Evolutionary conservation across 768 basidiomycete genomes (phyloP).

Genomic region (Leccinum sublutescens): DNA sequence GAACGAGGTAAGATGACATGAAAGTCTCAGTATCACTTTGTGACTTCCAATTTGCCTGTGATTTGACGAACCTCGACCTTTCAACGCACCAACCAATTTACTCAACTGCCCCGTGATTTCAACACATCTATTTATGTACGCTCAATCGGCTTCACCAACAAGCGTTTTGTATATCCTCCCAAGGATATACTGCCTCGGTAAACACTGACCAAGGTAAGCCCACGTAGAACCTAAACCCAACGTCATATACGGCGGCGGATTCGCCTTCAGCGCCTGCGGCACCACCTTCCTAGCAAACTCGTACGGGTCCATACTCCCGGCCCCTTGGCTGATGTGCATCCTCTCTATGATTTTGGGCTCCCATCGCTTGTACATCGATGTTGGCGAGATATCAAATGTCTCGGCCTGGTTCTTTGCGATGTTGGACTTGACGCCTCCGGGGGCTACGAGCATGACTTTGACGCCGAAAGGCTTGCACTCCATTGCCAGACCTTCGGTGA

Average conservation of each 20-base stretch:
- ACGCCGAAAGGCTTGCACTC: conserved; percentile 74
- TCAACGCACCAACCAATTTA: too few species aligned
- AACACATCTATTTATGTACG: background rate
- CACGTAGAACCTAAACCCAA: conserved; percentile 42
- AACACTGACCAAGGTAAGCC: conserved; percentile 20
- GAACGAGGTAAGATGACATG: too few species aligned
- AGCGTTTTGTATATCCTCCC: conserved; percentile 11
- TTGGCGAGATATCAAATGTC: conserved; percentile 44
- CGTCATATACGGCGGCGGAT: conserved; percentile 51
- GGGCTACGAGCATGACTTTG: conserved; percentile 65
- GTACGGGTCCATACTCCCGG: conserved; percentile 46
- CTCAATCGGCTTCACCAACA: conserved; percentile 14
- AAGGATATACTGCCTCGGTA: conserved; percentile 26
- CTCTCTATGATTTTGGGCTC: conserved; percentile 53
- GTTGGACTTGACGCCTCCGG: conserved; percentile 66
- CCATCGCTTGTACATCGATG: conserved; percentile 57
- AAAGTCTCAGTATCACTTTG: too few species aligned
- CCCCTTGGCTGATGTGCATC: conserved; percentile 51
- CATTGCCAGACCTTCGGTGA: conserved; percentile 68
- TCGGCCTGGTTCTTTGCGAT: conserved; percentile 51
- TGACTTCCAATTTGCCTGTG: too few species aligned
- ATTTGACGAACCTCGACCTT: too few species aligned
- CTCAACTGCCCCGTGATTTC: background rate
- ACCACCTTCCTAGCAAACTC: conserved; percentile 57
- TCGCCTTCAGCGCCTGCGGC: conserved; percentile 40